Evolutionary conservation across 768 basidiomycete species (phyloP).

Genomic region (Mycena kentingensis): DNA sequence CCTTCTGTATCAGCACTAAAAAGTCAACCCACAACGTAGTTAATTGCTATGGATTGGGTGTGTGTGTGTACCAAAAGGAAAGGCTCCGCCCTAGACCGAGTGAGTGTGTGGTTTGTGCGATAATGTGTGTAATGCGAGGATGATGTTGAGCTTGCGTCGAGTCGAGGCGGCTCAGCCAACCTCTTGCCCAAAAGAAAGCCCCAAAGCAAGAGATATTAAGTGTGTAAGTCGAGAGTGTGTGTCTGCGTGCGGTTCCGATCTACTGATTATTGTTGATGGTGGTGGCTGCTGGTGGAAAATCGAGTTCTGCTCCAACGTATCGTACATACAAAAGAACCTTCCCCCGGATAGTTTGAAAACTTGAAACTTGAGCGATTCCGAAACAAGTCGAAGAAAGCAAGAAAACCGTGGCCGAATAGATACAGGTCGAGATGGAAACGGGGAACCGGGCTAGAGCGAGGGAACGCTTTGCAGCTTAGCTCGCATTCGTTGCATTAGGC

Average conservation of each 20-base stretch:
- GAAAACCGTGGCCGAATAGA: conserved; percentile 1
- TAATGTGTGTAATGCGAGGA: conserved; percentile 6
- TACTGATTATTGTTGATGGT: conserved; percentile 5
- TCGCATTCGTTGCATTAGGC: conserved; percentile 37
- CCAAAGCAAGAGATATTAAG: conserved; percentile 8
- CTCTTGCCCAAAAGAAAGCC: conserved; percentile 9
- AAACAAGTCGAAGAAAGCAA: conserved; percentile 19
- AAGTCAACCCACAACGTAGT: no score
- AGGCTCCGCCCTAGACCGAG: conserved; percentile 17
- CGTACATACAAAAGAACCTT: conserved; percentile 24
- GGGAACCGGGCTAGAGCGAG: not conserved
- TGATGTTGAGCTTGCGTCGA: conserved; percentile 3
- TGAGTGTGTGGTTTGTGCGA: conserved; percentile 5
- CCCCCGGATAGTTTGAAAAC: conserved; percentile 6
- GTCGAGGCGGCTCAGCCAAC: conserved; percentile 23
- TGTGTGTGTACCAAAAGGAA: no score
- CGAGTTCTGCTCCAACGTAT: conserved; percentile 22
- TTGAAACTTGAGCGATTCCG: conserved; percentile 19
- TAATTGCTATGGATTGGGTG: conserved; percentile 8
- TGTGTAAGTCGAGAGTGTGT: conserved; percentile 11
- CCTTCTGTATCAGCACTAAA: no score
- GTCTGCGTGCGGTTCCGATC: conserved; percentile 8
- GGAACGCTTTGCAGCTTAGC: no score
- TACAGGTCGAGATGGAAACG: conserved; percentile 2
- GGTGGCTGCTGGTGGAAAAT: no score